Conservation (phyloP, 352 stramenopile genomes). For the Phytophthora crassamura region DNA sequence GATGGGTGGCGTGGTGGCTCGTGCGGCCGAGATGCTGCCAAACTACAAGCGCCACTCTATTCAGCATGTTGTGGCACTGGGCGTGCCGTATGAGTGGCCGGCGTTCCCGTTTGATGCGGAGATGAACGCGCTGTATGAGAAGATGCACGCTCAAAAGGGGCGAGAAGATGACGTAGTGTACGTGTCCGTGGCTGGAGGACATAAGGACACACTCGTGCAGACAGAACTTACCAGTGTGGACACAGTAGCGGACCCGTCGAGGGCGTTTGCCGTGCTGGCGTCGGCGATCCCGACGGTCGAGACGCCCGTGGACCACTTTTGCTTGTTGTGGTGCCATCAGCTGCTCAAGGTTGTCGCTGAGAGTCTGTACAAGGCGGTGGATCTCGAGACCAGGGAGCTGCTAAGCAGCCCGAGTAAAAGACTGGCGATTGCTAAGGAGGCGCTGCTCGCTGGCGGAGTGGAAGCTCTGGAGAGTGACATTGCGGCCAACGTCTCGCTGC, state of each 20-base stretch:
- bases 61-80: conserved; percentile 77
- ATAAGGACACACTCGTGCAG: conserved; percentile 85
- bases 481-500: conserved; percentile 36
- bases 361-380: conserved; percentile 69
- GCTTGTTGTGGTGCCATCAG: conserved; percentile 88
- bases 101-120: conserved; percentile 74
- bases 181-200: conserved; percentile 79
- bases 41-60: conserved; percentile 83
- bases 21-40: conserved; percentile 65
- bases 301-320: conserved; percentile 80
- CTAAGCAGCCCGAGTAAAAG: conserved; percentile 49
- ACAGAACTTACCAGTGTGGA: conserved; percentile 45
- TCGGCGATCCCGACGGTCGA: conserved; percentile 70
- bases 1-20: conserved; percentile 83
- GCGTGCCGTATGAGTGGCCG: conserved; percentile 62
- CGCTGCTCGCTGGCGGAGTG: conserved; percentile 43
- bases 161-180: conserved; percentile 49
- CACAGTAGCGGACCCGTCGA: conserved; percentile 32
- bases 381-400: conserved; percentile 52
- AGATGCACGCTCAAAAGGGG: conserved; percentile 37
- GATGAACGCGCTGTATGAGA: conserved; percentile 66
- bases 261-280: conserved; percentile 56
- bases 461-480: conserved; percentile 19
- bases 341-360: conserved; percentile 68
- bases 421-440: conserved; percentile 48